Base-by-base conservation (phyloP, 2,329 filamentous ascomycete species). In the Fusarium odoratissimum region DNA sequence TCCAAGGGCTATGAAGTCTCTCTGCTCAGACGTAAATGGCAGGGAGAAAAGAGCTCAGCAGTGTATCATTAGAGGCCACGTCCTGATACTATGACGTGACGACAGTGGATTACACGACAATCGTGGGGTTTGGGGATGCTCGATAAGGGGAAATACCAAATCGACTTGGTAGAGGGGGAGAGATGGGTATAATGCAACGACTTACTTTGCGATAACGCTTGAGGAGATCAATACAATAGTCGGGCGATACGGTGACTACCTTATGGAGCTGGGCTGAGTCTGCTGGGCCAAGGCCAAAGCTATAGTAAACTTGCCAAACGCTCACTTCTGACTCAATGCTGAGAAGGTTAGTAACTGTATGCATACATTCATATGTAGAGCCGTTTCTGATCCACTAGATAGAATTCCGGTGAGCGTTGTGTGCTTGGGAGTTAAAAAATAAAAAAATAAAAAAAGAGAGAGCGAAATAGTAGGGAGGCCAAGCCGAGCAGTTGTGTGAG, bases 11-110 rank as follows among this genome's bases (percentile, higher is more conserved):
- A 38, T 42, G 21, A 59, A 52, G 33, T 57, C 44, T 52, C 42
- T 51, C 8, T 45, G 58, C 28, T 44, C 37, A 30, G 33, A 42
- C 28, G 28, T 40, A 54, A 54, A 56, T 51, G 45, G 46, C 38
- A 33, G 55, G n/a, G 31, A 23, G 52, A 45, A 31, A 16, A 51
- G 28, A 62, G 42, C 42, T 51, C 35, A 48, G 63, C 54, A 73
- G 70, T 64, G 58, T 45, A 44, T 60, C 54, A 54, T 59, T 48
- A 64, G 55, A 77, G 67, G 71, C 71, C 75, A 67, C 71, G 68
- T 70, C 60, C 56, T 46, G 69, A 54, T 62, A 35, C 46, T 74
- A 77, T 76, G 74, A 75, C 68, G 68, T 77, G 75, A 77, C 67
- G 62, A 62, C 37, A 44, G 60, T 69, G 67, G 58, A 44, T 56